Conservation (phyloP, 129 eudicot genomes). For the Deinandra increscens region DNA sequence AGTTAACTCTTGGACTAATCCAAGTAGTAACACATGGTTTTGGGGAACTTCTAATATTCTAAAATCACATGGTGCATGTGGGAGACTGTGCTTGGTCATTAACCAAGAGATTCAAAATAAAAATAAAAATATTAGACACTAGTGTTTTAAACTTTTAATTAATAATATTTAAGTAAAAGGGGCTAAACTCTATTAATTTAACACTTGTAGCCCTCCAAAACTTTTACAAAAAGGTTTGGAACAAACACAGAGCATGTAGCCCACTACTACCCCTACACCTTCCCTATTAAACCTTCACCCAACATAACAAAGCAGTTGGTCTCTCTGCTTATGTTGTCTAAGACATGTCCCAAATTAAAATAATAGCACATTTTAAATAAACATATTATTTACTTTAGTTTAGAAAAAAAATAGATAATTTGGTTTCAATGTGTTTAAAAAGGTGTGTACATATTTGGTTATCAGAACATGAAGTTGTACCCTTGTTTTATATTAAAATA, state of each 20-base stretch:
- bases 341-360: constrained; percentile 22
- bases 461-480: not conserved
- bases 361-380: not conserved
- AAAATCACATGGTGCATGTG: constrained; percentile 66
- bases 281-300: constrained; percentile 39
- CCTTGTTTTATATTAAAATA: not conserved
- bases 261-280: constrained; percentile 36
- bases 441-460: not conserved
- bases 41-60: constrained; percentile 46
- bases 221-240: constrained; percentile 25
- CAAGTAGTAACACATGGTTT: constrained; percentile 34
- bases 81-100: constrained; percentile 72
- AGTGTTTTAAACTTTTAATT: not conserved
- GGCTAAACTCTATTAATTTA: constrained; percentile 33
- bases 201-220: constrained; percentile 34
- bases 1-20: constrained; percentile 71
- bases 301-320: constrained; percentile 37
- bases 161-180: constrained; percentile 16
- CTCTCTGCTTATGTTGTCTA: constrained; percentile 34
- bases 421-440: not conserved
- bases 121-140: constrained; percentile 9
- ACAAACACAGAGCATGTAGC: constrained; percentile 42
- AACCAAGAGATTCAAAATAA: constrained; percentile 28
- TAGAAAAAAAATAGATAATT: not conserved
- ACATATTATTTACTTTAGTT: not conserved